Base-by-base conservation (phyloP, 768 basidiomycete genomes). In the Hericium rajendrae region DNA sequence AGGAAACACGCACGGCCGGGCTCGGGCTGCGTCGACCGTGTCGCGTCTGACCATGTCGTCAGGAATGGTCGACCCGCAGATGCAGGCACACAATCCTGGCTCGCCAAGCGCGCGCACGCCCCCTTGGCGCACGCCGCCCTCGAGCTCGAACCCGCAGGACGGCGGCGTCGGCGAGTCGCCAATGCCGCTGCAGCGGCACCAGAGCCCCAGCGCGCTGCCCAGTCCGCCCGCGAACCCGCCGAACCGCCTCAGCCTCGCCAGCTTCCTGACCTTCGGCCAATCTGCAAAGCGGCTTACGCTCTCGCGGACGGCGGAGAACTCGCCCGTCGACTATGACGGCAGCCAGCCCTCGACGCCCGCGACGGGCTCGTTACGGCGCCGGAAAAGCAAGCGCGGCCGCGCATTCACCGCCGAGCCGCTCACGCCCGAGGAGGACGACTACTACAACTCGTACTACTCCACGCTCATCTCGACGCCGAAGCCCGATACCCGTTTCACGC, bases 121-220 rank as follows among this genome's bases (percentile, higher is more conserved):
- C 16, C 72, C 73, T 24, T 4, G 28, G 28, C 28, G 28, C 28
- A 72, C 77, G 38, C 48, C 6, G n/a, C 8, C 16, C 43, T 16
- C 20, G 43, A 46, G 16, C 51, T 50, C 6, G 72, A 52, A 38
- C 65, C 55, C 53, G 6, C 53, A 52, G 24, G 74, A 74, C 4
- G 84, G 82, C 32, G 86, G 83, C 24, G 77, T 89, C 20, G 86
- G 86, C 28, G 83, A 85, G 59, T 79, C 84, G 0, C 88, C 88
- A 4, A 69, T 60, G 60, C 38, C 66, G 60, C 6, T 72, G 68
- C 56, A 65, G 55, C 67, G 60, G 51, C 67, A 50, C 67, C 43
- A 46, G n/a, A 6, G 20, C 43, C 3, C 43, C 5, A 46, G 43
- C 20, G 43, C 43, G 16, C 43, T 20, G 9, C 68, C 62, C 67